These are phyloP conservation scores for Ogataea wickerhamii DNA, from an alignment of 805 yeast species.

Conservation along the genomic window DNA sequence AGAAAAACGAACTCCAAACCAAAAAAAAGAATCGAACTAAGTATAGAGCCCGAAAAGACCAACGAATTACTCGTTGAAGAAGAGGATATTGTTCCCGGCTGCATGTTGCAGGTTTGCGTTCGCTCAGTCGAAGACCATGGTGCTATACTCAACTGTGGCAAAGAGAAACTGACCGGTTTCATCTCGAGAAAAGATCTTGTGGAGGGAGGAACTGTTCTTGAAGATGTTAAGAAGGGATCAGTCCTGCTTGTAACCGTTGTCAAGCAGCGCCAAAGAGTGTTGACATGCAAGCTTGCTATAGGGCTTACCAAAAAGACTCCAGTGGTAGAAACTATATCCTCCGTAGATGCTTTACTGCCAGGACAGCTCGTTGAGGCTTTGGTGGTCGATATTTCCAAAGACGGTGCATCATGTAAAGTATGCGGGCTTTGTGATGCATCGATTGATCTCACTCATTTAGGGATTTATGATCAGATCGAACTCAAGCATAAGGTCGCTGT, in stretches of 20 bases:
- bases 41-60: conserved; percentile 70
- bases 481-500: conserved; percentile 61
- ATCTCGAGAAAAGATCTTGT: conserved; percentile 65
- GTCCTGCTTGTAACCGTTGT: conserved; percentile 62
- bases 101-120: conserved; percentile 71
- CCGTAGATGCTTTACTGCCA: conserved; percentile 79
- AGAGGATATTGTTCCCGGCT: conserved; percentile 63
- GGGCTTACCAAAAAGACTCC: conserved; percentile 46
- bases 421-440: conserved; percentile 76
- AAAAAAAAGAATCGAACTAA: conserved; percentile 64
- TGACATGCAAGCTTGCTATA: conserved; percentile 51
- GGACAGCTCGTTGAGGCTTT: conserved; percentile 78
- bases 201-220: conserved; percentile 35
- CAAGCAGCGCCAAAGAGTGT: conserved; percentile 50
- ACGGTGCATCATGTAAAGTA: conserved; percentile 70
- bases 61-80: conserved; percentile 55
- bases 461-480: conserved; percentile 39
- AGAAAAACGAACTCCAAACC: conserved; percentile 33
- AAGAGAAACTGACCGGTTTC: conserved; percentile 58
- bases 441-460: conserved; percentile 63
- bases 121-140: conserved; percentile 92
- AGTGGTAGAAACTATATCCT: conserved; percentile 53
- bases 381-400: conserved; percentile 51
- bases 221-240: conserved; percentile 51
- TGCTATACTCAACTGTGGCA: conserved; percentile 68